Evolutionary conservation across 768 basidiomycete species (phyloP), one percentile per base, ranked within the genome.

Genomic region (Cyathus striatus): DNA sequence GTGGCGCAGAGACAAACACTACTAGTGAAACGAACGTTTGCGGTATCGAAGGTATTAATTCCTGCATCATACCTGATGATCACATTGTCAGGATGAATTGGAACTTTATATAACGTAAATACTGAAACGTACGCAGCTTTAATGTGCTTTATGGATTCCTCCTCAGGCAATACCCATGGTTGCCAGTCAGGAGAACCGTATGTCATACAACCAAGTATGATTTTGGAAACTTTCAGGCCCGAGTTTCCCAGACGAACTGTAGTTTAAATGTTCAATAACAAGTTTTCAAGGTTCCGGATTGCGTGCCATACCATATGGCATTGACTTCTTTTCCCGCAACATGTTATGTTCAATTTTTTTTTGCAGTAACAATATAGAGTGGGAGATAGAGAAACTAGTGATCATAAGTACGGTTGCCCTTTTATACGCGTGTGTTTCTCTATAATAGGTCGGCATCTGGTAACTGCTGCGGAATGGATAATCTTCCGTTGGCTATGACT

Each of bases 191-290:
- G 62, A 6, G 55, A 56, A 20, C 73, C 81, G 49, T 80, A 83
- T 13, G 67, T 64, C 79, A 81, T 79, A 27, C 70, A 73, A 1
- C 82, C 83, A 0, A 85, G 64, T 30, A 84, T 81, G 40, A 83
- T 68, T 57, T 70, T 76, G 20, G 81, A 83, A 1, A 85, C 73
- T 54, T 83, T 77, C 32, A 80, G 59, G 2, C 81, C 81, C 0
- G 76, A 79, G 4, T 71, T 67, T 13, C 72, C 72, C 12, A 74
- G 52, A 21, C 66, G 63, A 51, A 62, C 82, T 77, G 44, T 7
- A 44, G 12, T 32, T 13, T 12, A 38, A 12, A 38, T 38, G 12
- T 18, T 18, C 21, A 32, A 33, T 35, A 18, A 21, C 20, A 20
- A 6, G 20, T 10, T 35, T 27, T 38, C 13, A 22, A 49, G 30